Base-by-base conservation (phyloP, 768 basidiomycete species). In the Lactarius sanguifluus region DNA sequence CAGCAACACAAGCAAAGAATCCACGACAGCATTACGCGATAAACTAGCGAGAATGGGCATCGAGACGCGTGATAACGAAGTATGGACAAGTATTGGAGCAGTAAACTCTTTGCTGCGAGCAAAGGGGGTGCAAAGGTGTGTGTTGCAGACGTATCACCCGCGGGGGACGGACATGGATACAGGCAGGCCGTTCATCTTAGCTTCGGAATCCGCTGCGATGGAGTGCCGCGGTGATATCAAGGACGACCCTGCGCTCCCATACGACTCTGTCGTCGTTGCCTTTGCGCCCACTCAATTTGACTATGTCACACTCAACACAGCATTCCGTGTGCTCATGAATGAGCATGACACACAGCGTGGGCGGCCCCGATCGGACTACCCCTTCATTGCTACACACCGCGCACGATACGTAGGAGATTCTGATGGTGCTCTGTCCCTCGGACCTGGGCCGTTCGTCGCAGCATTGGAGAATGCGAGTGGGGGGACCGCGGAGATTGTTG, bases 1-100 rank as follows among this genome's bases (percentile, higher is more conserved):
- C 73, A 89, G 86, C 59, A 91, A 91, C 72, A 85, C 86, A 0
- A 87, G 86, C 73, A 87, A 89, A 66, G 87, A 89, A 68, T 85
- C 86, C 0, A 83, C 79, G 0, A 52, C 61, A 3, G 77, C 76
- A 5, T 73, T 90, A 7, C 68, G 82, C n/a, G 62, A 62, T 1
- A 77, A 79, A 25, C 77, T 91, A 69, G 61, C 69, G 0, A 69
- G 72, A 0, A 82, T 87, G 68, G 86, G 86, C 0, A 82, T 90
- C 66, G 78, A 81, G 15, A 73, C 85, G 2, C 70, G 54, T 2
- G 71, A 69, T 18, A 57, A 55, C 10, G 85, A 87, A 72, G 72
- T 88, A 23, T 89, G 86, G 81, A 90, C 88, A 3, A 87, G 86
- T 66, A 74, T 91, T 1, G 84, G 86, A 0, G 85, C 86, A 0